Conservation (phyloP, 2,329 filamentous ascomycete species). For the Cladobotryum mycophilum region DNA sequence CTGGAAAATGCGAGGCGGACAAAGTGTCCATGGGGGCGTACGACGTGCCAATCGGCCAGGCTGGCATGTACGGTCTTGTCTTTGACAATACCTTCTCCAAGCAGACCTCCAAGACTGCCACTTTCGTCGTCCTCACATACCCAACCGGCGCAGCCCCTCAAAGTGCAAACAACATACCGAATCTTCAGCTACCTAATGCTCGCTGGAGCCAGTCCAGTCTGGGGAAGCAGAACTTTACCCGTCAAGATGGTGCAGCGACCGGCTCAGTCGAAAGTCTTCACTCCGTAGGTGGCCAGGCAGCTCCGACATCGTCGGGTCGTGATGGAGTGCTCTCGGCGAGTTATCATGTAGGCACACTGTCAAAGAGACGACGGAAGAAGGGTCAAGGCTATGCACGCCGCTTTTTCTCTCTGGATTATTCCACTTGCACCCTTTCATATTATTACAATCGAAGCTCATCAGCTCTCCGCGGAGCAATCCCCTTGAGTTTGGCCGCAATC, state of each 20-base stretch:
- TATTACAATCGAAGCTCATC: constrained; percentile 93
- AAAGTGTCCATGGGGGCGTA: constrained; percentile 88
- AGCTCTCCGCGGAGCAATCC: constrained; percentile 84
- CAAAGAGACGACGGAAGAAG: constrained; percentile 87
- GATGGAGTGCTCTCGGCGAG: constrained; percentile 40
- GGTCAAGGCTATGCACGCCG: constrained; percentile 88
- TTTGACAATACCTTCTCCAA: constrained; percentile 99
- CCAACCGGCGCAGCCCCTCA: constrained; percentile 75
- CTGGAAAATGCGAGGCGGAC: constrained; percentile 93
- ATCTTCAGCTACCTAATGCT: constrained; percentile 39
- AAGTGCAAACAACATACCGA: constrained; percentile 63
- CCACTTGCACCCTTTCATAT: constrained; percentile 89
- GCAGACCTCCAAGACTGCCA: constrained; percentile 87
- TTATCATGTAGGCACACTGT: constrained; percentile 76
- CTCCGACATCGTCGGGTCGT: constrained; percentile 48
- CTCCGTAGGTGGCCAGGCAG: constrained; percentile 33
- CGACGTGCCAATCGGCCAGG: constrained; percentile 66
- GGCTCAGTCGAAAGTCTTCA: constrained; percentile 58
- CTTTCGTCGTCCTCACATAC: constrained; percentile 90
- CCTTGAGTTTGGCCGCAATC: constrained; percentile 83
- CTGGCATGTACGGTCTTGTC: constrained; percentile 91
- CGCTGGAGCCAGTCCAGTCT: constrained; percentile 45
- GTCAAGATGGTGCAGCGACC: constrained; percentile 38
- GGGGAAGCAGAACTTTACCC: constrained; percentile 41
- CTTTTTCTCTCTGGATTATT: constrained; percentile 95